Conservation (phyloP, 192 early-diverging fungal species). For the Entophlyctis helioformis region DNA sequence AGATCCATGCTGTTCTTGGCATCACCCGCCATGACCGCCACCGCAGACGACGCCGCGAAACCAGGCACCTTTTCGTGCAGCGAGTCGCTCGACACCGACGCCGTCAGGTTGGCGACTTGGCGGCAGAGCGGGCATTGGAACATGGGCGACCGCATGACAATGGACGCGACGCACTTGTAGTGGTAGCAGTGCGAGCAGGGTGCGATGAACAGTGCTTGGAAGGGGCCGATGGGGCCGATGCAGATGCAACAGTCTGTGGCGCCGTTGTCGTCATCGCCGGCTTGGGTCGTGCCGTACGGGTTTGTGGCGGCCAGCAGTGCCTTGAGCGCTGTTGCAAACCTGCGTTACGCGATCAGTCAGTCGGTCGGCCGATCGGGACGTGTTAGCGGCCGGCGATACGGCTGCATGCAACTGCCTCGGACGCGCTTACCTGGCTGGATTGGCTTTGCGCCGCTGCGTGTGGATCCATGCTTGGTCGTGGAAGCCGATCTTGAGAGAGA, state of each 20-base stretch:
- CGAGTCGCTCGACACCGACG: constrained; percentile 33
- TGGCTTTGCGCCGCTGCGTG: constrained; percentile 31
- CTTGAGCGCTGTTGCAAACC: constrained; percentile 34
- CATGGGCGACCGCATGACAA: constrained; percentile 38
- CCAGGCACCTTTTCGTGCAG: constrained; percentile 24
- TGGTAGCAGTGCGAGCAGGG: constrained; percentile 57
- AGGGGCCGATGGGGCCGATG: constrained; percentile 36
- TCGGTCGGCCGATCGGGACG: too few species aligned
- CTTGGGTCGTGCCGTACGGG: constrained; percentile 24
- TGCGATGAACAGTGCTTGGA: constrained; percentile 47
- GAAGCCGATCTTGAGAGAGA: constrained; percentile 32
- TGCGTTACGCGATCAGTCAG: too few species aligned
- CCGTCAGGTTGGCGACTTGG: constrained; percentile 48
- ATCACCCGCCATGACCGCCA: too few species aligned
- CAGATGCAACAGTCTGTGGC: constrained; percentile 49
- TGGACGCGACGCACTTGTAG: constrained; percentile 41
- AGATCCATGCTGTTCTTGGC: too few species aligned
- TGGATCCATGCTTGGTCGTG: constrained; percentile 38
- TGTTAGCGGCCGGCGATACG: too few species aligned
- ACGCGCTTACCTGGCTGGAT: constrained; percentile 32
- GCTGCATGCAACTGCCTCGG: neutral
- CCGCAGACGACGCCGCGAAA: too few species aligned
- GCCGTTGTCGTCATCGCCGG: constrained; percentile 16
- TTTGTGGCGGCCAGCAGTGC: constrained; percentile 40
- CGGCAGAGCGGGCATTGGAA: constrained; percentile 53